phyloP scores from a whole-genome alignment of 129 eudicot species.

The Logfia minima region DNA sequence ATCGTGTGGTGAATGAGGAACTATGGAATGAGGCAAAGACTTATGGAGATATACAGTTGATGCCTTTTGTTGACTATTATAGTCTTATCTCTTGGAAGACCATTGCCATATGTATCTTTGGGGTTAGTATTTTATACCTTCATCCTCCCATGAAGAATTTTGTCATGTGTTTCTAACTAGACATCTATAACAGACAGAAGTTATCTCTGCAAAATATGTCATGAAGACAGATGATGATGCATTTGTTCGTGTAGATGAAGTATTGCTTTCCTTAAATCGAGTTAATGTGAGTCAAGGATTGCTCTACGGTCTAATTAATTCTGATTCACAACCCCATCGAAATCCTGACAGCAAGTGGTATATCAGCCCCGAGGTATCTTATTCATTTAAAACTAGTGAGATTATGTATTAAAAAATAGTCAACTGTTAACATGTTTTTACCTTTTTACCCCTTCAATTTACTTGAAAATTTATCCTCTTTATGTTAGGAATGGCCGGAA shows the following conservation, averaged over 20 bases:
- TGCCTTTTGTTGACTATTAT: conserved; percentile 97
- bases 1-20: conserved; percentile 91
- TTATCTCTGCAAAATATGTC: conserved; percentile 75
- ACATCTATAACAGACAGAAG: conserved; percentile 60
- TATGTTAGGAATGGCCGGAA: conserved; percentile 79
- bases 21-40: conserved; percentile 93
- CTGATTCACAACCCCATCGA: conserved; percentile 87
- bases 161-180: neutral
- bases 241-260: conserved; percentile 93
- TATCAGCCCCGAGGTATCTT: conserved; percentile 75
- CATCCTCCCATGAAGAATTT: neutral
- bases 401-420: neutral
- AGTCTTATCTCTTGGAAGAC: conserved; percentile 95
- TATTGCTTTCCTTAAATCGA: conserved; percentile 59
- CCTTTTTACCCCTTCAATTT: neutral
- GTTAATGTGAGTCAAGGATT: conserved; percentile 60
- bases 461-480: conserved; percentile 8
- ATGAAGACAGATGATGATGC: conserved; percentile 99
- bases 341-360: conserved; percentile 96
- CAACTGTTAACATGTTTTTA: neutral
- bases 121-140: conserved; percentile 40
- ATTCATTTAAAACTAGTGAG: neutral
- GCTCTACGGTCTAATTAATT: conserved; percentile 83
- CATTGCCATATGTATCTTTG: conserved; percentile 87
- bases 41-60: conserved; percentile 79